Percentiles rank a stretch among this genome's conserved stretches.
Conservation (phyloP, 2,329 filamentous ascomycete species). For the Fusarium newnesense region DNA sequence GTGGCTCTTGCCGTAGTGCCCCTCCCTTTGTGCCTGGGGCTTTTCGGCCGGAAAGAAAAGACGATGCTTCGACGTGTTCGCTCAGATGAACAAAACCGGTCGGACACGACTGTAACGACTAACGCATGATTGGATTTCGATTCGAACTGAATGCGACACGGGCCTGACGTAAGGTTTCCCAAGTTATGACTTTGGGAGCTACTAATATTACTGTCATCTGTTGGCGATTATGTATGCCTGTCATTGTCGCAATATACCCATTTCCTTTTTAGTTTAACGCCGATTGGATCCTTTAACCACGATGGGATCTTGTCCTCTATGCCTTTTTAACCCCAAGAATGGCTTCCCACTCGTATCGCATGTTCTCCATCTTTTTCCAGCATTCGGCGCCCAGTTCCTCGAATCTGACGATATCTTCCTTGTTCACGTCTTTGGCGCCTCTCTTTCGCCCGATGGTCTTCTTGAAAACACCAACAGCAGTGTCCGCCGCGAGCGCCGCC, state of each 20-base stretch:
- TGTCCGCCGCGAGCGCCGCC: conserved; percentile 55
- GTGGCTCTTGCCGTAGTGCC: conserved; percentile 73
- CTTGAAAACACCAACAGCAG: conserved; percentile 58
- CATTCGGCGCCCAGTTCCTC: conserved; percentile 68
- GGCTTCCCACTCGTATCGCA: conserved; percentile 75
- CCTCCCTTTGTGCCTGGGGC: conserved; percentile 73
- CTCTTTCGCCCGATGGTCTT: conserved; percentile 68
- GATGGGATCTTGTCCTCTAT: conserved; percentile 10
- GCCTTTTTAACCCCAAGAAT: conserved; percentile 36
- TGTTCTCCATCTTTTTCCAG: conserved; percentile 77
- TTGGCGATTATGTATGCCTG: conserved; percentile 18
- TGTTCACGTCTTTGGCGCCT: conserved; percentile 67
- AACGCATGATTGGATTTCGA: conserved; percentile 22
- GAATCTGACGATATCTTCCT: conserved; percentile 69
- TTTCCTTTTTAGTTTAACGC: conserved; percentile 20
- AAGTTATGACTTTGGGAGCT: not conserved
- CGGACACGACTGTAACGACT: conserved; percentile 31
- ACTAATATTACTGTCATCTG: conserved; percentile 17
- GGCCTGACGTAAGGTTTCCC: not conserved
- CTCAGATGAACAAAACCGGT: conserved; percentile 52
- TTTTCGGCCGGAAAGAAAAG: conserved; percentile 70
- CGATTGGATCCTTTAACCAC: not conserved
- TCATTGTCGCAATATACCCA: conserved; percentile 42
- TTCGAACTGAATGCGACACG: not conserved
- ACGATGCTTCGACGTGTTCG: conserved; percentile 61